Conservation (phyloP, 2,329 filamentous ascomycete genomes). For the Paecilomyces variotii region DNA sequence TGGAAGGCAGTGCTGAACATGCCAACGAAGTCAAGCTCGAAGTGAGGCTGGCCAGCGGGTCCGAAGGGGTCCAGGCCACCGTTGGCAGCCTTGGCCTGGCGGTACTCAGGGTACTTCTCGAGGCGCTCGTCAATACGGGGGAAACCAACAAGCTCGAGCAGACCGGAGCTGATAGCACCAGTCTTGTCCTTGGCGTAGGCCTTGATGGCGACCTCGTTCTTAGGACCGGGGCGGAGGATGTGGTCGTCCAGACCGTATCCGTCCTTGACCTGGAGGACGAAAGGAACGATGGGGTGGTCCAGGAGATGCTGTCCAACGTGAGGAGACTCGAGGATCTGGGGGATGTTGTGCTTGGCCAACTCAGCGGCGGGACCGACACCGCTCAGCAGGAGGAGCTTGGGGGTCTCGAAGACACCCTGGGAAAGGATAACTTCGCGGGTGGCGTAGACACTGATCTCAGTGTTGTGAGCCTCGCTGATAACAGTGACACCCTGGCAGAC, state of each 20-base stretch:
- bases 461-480: conserved; percentile 29
- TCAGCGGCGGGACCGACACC: conserved; percentile 38
- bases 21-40: conserved; percentile 55
- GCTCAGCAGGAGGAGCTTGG: conserved; percentile 45
- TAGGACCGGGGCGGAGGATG: conserved; percentile 29
- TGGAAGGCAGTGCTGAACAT: conserved; percentile 49
- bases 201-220: conserved; percentile 23
- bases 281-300: conserved; percentile 35
- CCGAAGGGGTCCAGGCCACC: conserved; percentile 45
- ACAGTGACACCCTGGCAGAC: conserved; percentile 42
- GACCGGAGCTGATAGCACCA: conserved; percentile 34
- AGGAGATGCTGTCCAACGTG: conserved; percentile 25
- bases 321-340: conserved; percentile 22
- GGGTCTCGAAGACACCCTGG: conserved; percentile 45
- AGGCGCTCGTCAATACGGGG: conserved; percentile 51
- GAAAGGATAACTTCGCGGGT: conserved; percentile 42
- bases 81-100: conserved; percentile 33
- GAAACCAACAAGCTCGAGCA: conserved; percentile 49
- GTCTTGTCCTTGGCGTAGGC: conserved; percentile 32
- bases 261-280: conserved; percentile 37
- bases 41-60: conserved; percentile 51
- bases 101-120: conserved; percentile 42
- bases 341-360: conserved; percentile 25
- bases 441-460: conserved; percentile 41
- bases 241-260: conserved; percentile 33